Evolutionary conservation across 305 asterid genomes (phyloP).

Genomic region (Fraxinus dipetala): DNA sequence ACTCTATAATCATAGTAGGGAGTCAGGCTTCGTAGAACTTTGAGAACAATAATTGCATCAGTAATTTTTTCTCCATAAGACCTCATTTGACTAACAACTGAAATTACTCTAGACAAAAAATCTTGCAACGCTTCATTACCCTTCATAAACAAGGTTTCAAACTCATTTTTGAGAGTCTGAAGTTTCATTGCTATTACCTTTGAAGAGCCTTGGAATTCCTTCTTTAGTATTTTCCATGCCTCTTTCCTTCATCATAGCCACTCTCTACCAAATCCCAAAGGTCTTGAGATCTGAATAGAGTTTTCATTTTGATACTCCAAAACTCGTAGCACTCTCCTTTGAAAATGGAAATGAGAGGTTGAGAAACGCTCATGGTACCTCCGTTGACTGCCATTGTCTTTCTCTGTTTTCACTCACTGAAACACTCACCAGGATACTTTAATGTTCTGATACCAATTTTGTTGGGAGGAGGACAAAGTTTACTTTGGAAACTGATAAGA

Average conservation of each 20-base stretch:
- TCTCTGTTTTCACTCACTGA: too few relatives aligned
- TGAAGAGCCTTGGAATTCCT: neutral
- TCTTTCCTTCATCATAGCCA: neutral
- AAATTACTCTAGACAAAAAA: neutral
- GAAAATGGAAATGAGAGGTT: too few relatives aligned
- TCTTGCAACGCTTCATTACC: neutral
- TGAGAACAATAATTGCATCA: neutral
- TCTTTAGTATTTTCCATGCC: neutral
- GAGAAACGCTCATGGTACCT: too few relatives aligned
- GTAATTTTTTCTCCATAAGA: neutral
- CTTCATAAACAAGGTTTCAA: constrained; percentile 5
- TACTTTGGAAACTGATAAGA: too few relatives aligned
- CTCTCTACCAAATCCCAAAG: too few relatives aligned
- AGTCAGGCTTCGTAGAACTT: constrained; percentile 14
- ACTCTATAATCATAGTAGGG: constrained; percentile 17
- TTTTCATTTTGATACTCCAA: too few relatives aligned
- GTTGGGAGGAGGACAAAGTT: too few relatives aligned
- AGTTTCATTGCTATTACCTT: neutral
- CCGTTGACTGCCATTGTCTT: too few relatives aligned
- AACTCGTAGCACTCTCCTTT: too few relatives aligned
- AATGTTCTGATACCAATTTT: too few relatives aligned
- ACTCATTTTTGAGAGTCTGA: neutral
- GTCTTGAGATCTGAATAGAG: too few relatives aligned
- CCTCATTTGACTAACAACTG: neutral
- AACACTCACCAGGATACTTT: too few relatives aligned